A percentile compares a stretch with the other conserved stretches of the same genome.
Conservation (phyloP, 805 yeast species). For the Suhomyces vadensis region DNA sequence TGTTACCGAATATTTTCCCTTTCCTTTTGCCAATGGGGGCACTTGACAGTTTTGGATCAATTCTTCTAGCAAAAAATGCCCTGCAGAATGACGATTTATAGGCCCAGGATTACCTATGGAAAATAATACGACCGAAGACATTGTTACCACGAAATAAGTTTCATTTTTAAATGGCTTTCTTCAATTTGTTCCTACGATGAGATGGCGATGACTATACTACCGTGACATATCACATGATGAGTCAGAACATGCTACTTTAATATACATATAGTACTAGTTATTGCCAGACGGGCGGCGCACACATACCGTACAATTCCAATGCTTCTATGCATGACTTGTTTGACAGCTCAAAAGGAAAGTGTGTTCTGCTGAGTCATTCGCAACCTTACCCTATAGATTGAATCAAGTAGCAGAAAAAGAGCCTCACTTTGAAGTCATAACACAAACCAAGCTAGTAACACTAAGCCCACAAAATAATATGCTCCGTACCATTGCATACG, state of each 20-base stretch:
- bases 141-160: not conserved
- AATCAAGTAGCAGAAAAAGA: no score
- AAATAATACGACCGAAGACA: constrained; percentile 19
- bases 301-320: no score
- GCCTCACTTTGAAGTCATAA: no score
- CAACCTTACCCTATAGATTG: no score
- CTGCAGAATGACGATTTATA: constrained; percentile 40
- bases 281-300: no score
- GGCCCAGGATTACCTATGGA: constrained; percentile 46
- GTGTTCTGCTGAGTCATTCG: no score
- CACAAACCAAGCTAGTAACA: no score
- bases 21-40: constrained; percentile 27
- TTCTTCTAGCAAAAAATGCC: constrained; percentile 34
- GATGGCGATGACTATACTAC: not conserved
- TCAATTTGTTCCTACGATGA: not conserved
- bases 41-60: constrained; percentile 28
- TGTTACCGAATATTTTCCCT: constrained; percentile 30
- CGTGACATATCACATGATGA: not conserved
- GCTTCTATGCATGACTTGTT: no score
- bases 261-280: no score
- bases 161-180: not conserved
- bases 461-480: no score
- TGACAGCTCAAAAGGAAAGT: no score
- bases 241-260: constrained; percentile 1
- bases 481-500: no score